Evolutionary conservation across 768 basidiomycete genomes (phyloP).

Genomic region (Termitomyces sp.): DNA sequence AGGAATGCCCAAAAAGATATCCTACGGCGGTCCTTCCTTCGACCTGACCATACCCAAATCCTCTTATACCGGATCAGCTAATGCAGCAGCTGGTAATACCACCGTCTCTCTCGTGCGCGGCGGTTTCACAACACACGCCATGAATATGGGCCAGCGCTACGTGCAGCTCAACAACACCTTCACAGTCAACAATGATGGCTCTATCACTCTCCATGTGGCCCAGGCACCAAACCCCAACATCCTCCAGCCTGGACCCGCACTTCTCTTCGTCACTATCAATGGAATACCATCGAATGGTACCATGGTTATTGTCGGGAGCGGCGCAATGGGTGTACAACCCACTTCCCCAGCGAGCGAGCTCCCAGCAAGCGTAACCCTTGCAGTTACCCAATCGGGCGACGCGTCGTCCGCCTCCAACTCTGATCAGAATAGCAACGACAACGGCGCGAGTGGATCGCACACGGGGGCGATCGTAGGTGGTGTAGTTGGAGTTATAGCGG

Average conservation of each 20-base stretch:
- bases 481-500: constrained; percentile 47
- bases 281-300: constrained; percentile 71
- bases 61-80: constrained; percentile 62
- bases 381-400: constrained; percentile 31
- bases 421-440: constrained; percentile 6
- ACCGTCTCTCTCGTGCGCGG: constrained; percentile 73
- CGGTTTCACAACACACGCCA: constrained; percentile 80
- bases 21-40: constrained; percentile 81
- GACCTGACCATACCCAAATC: constrained; percentile 63
- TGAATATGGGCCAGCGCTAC: constrained; percentile 85
- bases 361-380: constrained; percentile 42
- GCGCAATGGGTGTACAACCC: constrained; percentile 57
- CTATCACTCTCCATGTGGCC: constrained; percentile 71
- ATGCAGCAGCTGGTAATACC: constrained; percentile 68
- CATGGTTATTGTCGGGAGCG: constrained; percentile 63
- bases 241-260: constrained; percentile 76
- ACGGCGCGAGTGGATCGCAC: constrained; percentile 21
- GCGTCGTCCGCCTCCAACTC: constrained; percentile 13
- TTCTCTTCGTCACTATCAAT: constrained; percentile 65
- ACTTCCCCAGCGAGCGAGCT: constrained; percentile 32
- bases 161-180: constrained; percentile 70
- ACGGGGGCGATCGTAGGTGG: constrained; percentile 42
- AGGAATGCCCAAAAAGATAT: constrained; percentile 64
- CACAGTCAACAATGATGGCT: constrained; percentile 67
- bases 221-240: constrained; percentile 83